Evolutionary conservation across 331 rosid genomes (phyloP), one percentile per base, ranked within the genome.

Genomic region (Spiraea crenata): DNA sequence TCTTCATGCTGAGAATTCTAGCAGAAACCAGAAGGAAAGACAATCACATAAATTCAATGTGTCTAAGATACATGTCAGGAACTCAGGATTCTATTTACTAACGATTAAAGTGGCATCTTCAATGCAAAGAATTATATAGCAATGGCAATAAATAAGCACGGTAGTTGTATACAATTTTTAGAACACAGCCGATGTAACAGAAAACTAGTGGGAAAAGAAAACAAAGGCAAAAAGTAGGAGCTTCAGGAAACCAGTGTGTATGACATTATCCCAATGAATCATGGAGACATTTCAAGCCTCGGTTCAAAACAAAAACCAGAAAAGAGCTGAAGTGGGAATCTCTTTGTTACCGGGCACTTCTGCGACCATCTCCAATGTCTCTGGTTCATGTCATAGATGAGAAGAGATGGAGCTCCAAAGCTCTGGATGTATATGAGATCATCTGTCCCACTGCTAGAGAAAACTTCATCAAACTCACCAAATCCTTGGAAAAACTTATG

Each of bases 261-360:
- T 70, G 15, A 55, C 31, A 57, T 70, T 10, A 17, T 70, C 49
- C 63, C 25, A 77, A 65, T 68, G 70, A 80, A 55, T 86, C 81
- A 95, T 7, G 99, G 98, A 74, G 87, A 71, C 64, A 86, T 74
- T 80, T 86, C 89, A 69, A 92, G 98, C 82, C 96, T 80, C 13
- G 98, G 98, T 69, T 92, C 96, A 3, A 92, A 92, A 88, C 96
- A 88, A 74, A 92, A 92, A 38, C 98, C 98, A n/a, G 96, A 81
- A 69, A 92, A 92, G 62, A 92, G 90, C 85, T 92, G 96, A 64
- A 92, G 88, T 0, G 98, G 90, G 54, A 92, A 92, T 77, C 81
- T 86, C 89, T 92, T 92, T 1, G 80, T 59, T 72, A 92, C 92
- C 0, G 98, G 98, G 79, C 91, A 92, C 70, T 89, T 92, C 65